Evolutionary conservation across 2,329 filamentous ascomycete species (phyloP), one percentile per base, ranked within the genome.

Genomic region (Hymenoscyphus fructigenus): DNA sequence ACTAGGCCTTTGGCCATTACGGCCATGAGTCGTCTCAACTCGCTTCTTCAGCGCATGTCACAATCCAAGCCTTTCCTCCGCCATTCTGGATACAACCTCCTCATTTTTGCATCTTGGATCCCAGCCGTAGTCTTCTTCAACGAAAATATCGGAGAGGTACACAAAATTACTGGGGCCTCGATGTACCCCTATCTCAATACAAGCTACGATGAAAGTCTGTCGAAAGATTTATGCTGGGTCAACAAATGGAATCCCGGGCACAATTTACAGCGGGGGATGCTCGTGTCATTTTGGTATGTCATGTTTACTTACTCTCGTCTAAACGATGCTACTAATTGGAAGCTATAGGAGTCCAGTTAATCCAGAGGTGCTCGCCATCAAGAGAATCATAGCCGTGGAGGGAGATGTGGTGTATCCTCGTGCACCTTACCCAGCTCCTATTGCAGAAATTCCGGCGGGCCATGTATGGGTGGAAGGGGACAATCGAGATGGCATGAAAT

Each of bases 381-480:
- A 99, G 80, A 84, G 95, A 50, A 84, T 99, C 12, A 83, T 97
- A 29, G 95, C 86, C 0, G 74, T 97, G 3, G 88, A 90, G 61
- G 93, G 93, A 10, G 94, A 98, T 75, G 81, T 86, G 0, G 86
- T 98, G 34, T 82, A 80, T 63, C 90, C 91, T 50, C 83, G 85
- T 64, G 77, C 81, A 61, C 88, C 87, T 20, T 90, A 87, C 74
- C 83, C 85, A 9, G 76, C 82, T 17, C 71, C 79, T 0, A 82
- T 77, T 9, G 80, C 91, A 57, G 83, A 84, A 67, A 85, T 99
- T 26, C 94, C 93, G 5, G 84, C 84, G 67, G 92, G 92, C 20
- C 93, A 98, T 79, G 84, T 98, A 32, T 99, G 95, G 95, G 87
- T 99, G 0, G 94, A 98, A 76, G 95, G 95, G 1, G 95, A 99